A percentile compares a stretch with the other conserved stretches of the same genome.
Evolutionary conservation across 225 moss, liverwort and hornwort genomes (phyloP).

Genomic region (Polytrichum formosum): DNA sequence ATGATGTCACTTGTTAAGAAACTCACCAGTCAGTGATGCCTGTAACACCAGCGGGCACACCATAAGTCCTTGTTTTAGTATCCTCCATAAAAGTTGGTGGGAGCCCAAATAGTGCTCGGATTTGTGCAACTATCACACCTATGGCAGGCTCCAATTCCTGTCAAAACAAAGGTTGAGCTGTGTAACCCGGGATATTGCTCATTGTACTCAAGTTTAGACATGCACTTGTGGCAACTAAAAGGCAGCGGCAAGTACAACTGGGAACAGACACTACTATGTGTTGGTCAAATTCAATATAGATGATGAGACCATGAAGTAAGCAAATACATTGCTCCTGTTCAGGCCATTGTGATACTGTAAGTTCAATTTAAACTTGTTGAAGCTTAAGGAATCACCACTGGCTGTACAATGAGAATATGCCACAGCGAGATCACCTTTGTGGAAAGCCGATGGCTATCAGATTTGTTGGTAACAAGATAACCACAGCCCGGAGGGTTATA

Average conservation of each 20-base stretch:
- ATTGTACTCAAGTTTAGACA: too few relatives aligned
- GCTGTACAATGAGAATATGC: too few relatives aligned
- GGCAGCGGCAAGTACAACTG: too few relatives aligned
- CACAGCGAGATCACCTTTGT: conserved; percentile 32
- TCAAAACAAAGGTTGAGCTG: conserved; percentile 12
- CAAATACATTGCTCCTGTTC: too few relatives aligned
- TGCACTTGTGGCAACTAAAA: too few relatives aligned
- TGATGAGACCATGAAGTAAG: not conserved
- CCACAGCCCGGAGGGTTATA: conserved; percentile 54
- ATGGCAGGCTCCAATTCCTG: conserved; percentile 90
- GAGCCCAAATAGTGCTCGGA: conserved; percentile 89
- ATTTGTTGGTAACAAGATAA: conserved; percentile 30
- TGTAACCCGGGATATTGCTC: too few relatives aligned
- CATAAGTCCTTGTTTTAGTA: conserved; percentile 30
- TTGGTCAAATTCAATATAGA: too few relatives aligned
- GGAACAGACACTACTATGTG: too few relatives aligned
- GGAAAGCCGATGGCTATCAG: conserved; percentile 40
- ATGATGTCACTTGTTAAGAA: conserved; percentile 5
- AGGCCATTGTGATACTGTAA: too few relatives aligned
- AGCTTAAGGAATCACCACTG: too few relatives aligned
- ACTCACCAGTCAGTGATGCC: conserved; percentile 87
- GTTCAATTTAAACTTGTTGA: too few relatives aligned
- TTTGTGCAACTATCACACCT: conserved; percentile 78
- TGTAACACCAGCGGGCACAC: conserved; percentile 62
- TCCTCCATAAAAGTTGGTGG: conserved; percentile 53